phyloP scores from a whole-genome alignment of 805 yeast genomes.

The Starmerella sirachaensis region DNA sequence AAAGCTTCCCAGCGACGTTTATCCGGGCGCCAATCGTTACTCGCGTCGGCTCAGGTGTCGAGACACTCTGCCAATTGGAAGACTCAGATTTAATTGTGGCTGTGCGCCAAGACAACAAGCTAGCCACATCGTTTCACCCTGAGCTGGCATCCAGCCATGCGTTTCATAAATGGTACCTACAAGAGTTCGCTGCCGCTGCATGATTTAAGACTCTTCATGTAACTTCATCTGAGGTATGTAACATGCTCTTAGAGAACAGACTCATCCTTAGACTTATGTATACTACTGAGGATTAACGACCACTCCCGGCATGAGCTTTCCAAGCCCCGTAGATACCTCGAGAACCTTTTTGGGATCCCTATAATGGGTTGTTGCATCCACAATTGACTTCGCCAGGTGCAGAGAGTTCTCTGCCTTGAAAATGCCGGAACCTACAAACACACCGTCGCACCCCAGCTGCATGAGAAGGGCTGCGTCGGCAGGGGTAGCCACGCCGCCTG shows the following conservation, averaged over 20 bases:
- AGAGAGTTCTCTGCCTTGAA: constrained; percentile 65
- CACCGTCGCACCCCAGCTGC: constrained; percentile 72
- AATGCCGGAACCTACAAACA: constrained; percentile 68
- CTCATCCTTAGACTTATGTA: background rate
- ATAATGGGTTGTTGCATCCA: constrained; percentile 63
- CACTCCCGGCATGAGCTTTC: constrained; percentile 66
- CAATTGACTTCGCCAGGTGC: constrained; percentile 64
- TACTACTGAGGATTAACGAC: constrained; percentile 36
- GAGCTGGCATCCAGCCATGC: constrained; percentile 49
- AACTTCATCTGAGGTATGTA: background rate
- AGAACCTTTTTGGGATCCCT: constrained; percentile 48
- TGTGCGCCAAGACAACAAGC: constrained; percentile 50
- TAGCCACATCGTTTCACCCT: constrained; percentile 76
- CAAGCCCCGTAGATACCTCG: constrained; percentile 57
- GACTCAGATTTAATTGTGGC: constrained; percentile 45
- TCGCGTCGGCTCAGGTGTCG: constrained; percentile 19
- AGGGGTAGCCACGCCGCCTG: constrained; percentile 83
- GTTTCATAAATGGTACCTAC: constrained; percentile 52
- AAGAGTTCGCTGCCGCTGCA: too few relatives aligned
- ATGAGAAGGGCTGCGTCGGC: constrained; percentile 77
- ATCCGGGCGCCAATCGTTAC: constrained; percentile 66
- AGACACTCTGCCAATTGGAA: constrained; percentile 23
- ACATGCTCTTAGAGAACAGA: too few relatives aligned
- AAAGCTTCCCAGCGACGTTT: constrained; percentile 38
- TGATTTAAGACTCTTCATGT: too few relatives aligned